phyloP scores from a whole-genome alignment of 495 filamentous ascomycete genomes.

The Penicillium verhagenii region DNA sequence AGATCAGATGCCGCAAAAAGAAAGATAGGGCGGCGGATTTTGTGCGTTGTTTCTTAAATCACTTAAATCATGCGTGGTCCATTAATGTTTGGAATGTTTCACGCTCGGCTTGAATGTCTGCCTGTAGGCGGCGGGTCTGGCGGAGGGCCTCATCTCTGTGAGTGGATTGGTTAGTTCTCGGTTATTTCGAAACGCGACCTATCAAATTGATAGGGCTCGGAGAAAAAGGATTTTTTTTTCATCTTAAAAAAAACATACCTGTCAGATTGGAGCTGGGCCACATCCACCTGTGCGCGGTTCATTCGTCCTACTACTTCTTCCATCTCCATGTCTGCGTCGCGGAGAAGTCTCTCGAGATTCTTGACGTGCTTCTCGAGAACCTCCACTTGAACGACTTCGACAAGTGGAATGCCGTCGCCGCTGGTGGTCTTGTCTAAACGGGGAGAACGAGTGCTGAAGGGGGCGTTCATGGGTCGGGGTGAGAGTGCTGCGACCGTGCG shows the following conservation, averaged over 20 bases:
- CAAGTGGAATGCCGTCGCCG: conserved; percentile 53
- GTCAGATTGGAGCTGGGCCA: conserved; percentile 86
- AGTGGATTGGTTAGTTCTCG: conserved; percentile 10
- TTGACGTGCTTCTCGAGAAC: conserved; percentile 67
- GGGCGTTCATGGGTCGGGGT: conserved; percentile 58
- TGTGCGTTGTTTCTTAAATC: background rate
- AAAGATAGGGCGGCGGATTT: conserved; percentile 3
- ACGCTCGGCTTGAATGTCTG: conserved; percentile 58
- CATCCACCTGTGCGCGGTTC: conserved; percentile 93
- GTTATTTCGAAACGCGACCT: conserved; percentile 13
- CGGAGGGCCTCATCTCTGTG: conserved; percentile 79
- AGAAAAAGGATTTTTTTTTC: too few relatives aligned
- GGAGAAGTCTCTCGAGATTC: conserved; percentile 79
- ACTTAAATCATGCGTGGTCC: conserved; percentile 17
- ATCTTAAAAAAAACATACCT: conserved; percentile 57
- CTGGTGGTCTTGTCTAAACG: conserved; percentile 58
- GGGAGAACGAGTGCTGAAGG: conserved; percentile 58
- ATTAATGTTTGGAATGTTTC: conserved; percentile 50
- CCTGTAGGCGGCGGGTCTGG: conserved; percentile 74
- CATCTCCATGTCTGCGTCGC: conserved; percentile 89
- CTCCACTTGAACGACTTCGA: conserved; percentile 69
- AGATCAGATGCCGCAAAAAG: background rate
- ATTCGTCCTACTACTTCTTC: conserved; percentile 87
- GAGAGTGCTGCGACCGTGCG: conserved; percentile 43
- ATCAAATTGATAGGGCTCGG: conserved; percentile 9